Conservation (phyloP, 2,329 filamentous ascomycete species). For the Neofusicoccum ribis region DNA sequence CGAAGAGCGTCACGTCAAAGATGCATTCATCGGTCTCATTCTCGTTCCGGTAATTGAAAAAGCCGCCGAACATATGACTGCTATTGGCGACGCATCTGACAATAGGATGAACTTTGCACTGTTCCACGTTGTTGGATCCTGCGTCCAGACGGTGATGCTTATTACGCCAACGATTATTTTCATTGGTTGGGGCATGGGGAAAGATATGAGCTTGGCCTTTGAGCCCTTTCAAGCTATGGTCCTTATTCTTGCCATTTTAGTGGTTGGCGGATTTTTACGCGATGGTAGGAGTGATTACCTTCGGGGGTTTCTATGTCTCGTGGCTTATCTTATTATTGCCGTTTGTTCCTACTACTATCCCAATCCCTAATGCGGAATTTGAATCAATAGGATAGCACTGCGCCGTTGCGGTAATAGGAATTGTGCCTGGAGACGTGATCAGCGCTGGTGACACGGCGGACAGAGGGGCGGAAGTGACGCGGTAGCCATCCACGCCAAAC, state of each 20-base stretch:
- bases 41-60: conserved; percentile 83
- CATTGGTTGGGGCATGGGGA: conserved; percentile 75
- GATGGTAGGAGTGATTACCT: conserved; percentile 90
- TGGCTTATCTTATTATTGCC: conserved; percentile 65
- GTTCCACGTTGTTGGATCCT: conserved; percentile 81
- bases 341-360: conserved; percentile 64
- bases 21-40: conserved; percentile 67
- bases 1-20: conserved; percentile 49
- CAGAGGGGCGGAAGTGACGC: no score
- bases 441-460: no score
- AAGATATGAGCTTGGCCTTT: conserved; percentile 77
- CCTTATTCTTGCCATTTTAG: conserved; percentile 79
- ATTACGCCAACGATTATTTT: conserved; percentile 83
- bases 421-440: no score
- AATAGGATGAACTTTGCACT: conserved; percentile 83
- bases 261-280: conserved; percentile 82
- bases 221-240: conserved; percentile 85
- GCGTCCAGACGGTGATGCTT: conserved; percentile 85
- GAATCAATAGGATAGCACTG: no score
- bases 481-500: no score
- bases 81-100: conserved; percentile 81
- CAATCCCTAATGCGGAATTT: conserved; percentile 38
- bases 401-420: no score
- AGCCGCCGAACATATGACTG: conserved; percentile 80
- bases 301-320: conserved; percentile 80